Base-by-base conservation (phyloP, 371 early-diverging fungal species). In the Dichotomocladium elegans region DNA sequence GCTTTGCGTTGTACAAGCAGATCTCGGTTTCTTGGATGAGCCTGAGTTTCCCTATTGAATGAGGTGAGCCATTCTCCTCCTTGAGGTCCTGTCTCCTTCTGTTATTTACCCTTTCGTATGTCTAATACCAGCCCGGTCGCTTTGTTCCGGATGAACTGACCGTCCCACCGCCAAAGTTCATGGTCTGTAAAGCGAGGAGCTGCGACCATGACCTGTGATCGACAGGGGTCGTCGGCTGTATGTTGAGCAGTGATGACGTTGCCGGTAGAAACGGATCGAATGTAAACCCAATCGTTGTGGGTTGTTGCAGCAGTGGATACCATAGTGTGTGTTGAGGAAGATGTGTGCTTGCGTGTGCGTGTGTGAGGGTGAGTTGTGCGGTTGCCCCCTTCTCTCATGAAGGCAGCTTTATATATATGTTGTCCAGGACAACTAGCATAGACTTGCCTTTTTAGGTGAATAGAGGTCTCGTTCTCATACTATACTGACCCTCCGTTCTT, bases 21-120 rank as follows among this genome's bases (percentile, higher is more conserved):
- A 77, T 70, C 35, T 77, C 73, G 8, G 77, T 77, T 44, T 77
- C 77, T 63, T 77, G 73, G 54, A 77, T 73, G 35, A 77, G 50
- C 45, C 77, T 62, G 25, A 77, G 62, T 8, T 69, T 64, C 41
- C 75, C 74, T 74, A 47, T 26, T 3, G n/a, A 15, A 6, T 17
- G n/a, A n/a, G 17, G 12, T 3, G 19, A 21, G 31, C 14, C n/a
- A 49, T 7, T 35, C 4, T 12, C 22, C n/a, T n/a, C n/a, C n/a
- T n/a, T n/a, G n/a, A n/a, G n/a, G n/a, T n/a, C n/a, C n/a, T n/a
- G n/a, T n/a, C n/a, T n/a, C n/a, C n/a, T n/a, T n/a, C n/a, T 12
- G 46, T 6, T 45, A 19, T 21, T 9, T 66, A 74, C 76, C 77
- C 68, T 77, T 77, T 27, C 77, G 71, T 47, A 77, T 72, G 52